These are phyloP conservation scores for Gentiana macrophylla DNA, from an alignment of 257 asterid species.

Conservation along the genomic window DNA sequence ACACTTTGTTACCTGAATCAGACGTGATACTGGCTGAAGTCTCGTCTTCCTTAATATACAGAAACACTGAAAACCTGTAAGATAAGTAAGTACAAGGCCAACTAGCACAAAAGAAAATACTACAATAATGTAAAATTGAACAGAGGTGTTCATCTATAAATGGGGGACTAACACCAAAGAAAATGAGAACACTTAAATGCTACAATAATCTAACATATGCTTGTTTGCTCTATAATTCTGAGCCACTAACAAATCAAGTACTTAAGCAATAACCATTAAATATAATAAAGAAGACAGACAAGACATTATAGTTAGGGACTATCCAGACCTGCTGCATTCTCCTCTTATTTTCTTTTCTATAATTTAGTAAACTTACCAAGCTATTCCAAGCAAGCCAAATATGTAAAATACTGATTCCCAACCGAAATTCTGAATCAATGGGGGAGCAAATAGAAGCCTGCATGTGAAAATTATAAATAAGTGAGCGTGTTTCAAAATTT, in stretches of 20 bases:
- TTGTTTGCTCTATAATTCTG: not conserved
- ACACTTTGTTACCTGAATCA: conserved; percentile 34
- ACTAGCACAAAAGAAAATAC: not conserved
- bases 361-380: conserved; percentile 51
- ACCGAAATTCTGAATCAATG: conserved; percentile 64
- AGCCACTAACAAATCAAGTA: not conserved
- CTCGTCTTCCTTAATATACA: conserved; percentile 56
- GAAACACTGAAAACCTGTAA: conserved; percentile 81
- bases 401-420: conserved; percentile 92
- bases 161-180: not conserved
- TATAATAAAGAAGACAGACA: not conserved
- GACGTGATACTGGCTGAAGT: conserved; percentile 31
- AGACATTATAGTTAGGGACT: no score
- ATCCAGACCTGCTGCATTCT: no score
- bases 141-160: no score
- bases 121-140: no score
- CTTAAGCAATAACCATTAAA: not conserved
- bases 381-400: conserved; percentile 74
- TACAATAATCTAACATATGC: not conserved
- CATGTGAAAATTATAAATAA: conserved; percentile 18
- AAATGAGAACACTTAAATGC: not conserved
- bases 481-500: not conserved
- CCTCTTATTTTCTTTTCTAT: no score
- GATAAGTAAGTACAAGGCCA: conserved; percentile 6
- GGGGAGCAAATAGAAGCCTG: conserved; percentile 97